Percentiles rank a stretch among this genome's conserved stretches.
phyloP scores from a whole-genome alignment of 768 basidiomycete species.

The Thelephora aurantiotincta region DNA sequence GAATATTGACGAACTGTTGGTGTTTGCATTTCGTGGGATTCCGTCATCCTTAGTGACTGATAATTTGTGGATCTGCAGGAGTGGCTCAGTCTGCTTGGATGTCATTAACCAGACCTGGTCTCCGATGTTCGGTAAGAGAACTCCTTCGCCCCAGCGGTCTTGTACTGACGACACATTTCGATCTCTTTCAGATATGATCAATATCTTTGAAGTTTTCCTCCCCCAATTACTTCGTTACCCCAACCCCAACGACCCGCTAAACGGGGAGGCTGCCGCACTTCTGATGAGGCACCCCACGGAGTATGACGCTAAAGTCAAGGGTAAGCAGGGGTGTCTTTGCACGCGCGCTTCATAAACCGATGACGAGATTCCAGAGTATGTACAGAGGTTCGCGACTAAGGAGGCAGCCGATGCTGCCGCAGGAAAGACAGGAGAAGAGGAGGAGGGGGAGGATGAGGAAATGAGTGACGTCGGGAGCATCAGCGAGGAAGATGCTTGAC shows the following conservation, averaged over 20 bases:
- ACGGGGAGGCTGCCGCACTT: slow-evolving; percentile 94
- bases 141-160: slow-evolving; percentile 4
- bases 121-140: slow-evolving; percentile 86
- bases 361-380: slow-evolving; percentile 58
- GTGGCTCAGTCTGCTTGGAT: slow-evolving; percentile 95
- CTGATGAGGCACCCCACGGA: slow-evolving; percentile 96
- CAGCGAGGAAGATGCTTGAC: slow-evolving; percentile 42
- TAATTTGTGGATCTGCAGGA: slow-evolving; percentile 31
- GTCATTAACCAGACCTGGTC: slow-evolving; percentile 99
- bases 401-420: slow-evolving; percentile 72
- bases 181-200: slow-evolving; percentile 76
- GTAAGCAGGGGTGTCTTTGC: slow-evolving; percentile 24
- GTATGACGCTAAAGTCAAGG: slow-evolving; percentile 90
- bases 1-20: slow-evolving; percentile 96
- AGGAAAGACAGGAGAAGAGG: slow-evolving; percentile 32
- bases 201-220: slow-evolving; percentile 97
- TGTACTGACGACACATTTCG: neutral
- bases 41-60: slow-evolving; percentile 4
- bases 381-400: slow-evolving; percentile 87
- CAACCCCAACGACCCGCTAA: slow-evolving; percentile 95
- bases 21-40: slow-evolving; percentile 8
- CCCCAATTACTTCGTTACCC: slow-evolving; percentile 96
- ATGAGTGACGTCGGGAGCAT: slow-evolving; percentile 83
- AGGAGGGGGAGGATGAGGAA: slow-evolving; percentile 63
- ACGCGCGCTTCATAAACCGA: slow-evolving; percentile 3